Evolutionary conservation across 1,284 basidiomycete genomes (phyloP).

Genomic region (Ceratobasidium sp.): DNA sequence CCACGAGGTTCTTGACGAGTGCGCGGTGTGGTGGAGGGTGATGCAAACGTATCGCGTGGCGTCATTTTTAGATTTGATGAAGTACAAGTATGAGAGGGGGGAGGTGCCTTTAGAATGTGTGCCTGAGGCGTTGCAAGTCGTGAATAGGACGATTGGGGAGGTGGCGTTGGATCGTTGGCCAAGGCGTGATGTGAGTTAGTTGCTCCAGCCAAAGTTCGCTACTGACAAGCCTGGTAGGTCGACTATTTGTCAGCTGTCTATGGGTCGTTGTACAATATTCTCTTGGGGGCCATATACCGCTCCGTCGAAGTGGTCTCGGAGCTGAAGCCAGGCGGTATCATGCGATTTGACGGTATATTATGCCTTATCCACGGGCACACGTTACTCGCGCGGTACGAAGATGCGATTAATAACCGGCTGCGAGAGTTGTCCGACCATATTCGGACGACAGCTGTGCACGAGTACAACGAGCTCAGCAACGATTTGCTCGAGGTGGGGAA

Average conservation of each 20-base stretch:
- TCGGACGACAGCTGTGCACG: slow-evolving; percentile 74
- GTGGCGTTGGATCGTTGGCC: slow-evolving; percentile 84
- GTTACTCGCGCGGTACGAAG: slow-evolving; percentile 74
- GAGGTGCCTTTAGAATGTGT: slow-evolving; percentile 96
- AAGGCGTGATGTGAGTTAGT: slow-evolving; percentile 76
- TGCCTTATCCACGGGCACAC: slow-evolving; percentile 80
- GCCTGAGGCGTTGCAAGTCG: slow-evolving; percentile 84
- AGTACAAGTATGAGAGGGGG: slow-evolving; percentile 88
- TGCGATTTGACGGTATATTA: slow-evolving; percentile 74
- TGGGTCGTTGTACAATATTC: slow-evolving; percentile 85
- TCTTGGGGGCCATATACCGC: slow-evolving; percentile 89
- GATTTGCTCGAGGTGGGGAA: slow-evolving; percentile 68
- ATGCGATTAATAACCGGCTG: slow-evolving; percentile 74
- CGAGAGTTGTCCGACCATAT: slow-evolving; percentile 80
- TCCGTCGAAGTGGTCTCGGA: slow-evolving; percentile 80
- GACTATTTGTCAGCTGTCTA: slow-evolving; percentile 77
- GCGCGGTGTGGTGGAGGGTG: slow-evolving; percentile 91
- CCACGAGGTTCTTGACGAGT: slow-evolving; percentile 87
- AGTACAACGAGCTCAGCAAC: slow-evolving; percentile 76
- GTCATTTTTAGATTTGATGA: slow-evolving; percentile 90
- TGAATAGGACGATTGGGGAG: slow-evolving; percentile 79
- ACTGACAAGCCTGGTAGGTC: slow-evolving; percentile 58
- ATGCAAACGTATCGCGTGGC: slow-evolving; percentile 81
- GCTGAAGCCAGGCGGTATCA: slow-evolving; percentile 76
- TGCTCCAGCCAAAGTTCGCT: slow-evolving; percentile 1